phyloP scores from a whole-genome alignment of 352 stramenopile genomes.

The Phytophthora sp. region DNA sequence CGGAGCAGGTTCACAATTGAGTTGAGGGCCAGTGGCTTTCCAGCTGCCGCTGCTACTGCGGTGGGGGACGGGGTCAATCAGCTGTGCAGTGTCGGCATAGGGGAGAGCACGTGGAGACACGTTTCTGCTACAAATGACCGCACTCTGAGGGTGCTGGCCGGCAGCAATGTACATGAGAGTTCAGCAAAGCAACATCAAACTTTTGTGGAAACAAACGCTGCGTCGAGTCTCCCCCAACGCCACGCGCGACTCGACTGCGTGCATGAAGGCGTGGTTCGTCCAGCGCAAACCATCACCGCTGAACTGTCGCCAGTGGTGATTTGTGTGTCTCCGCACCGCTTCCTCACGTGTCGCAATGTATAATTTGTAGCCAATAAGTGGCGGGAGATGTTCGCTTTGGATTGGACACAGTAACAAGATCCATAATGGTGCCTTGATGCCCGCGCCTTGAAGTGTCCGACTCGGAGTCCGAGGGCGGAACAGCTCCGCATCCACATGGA shows the following conservation, averaged over 20 bases:
- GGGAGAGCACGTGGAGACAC: slow-evolving; percentile 32
- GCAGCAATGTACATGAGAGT: slow-evolving; percentile 9
- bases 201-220: slow-evolving; percentile 29
- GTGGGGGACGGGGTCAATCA: slow-evolving; percentile 37
- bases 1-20: slow-evolving; percentile 41
- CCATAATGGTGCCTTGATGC: background rate
- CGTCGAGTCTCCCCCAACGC: background rate
- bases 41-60: slow-evolving; percentile 8
- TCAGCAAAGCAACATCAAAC: slow-evolving; percentile 28
- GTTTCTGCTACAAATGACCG: slow-evolving; percentile 38
- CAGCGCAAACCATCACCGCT: slow-evolving; percentile 24
- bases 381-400: too few relatives aligned
- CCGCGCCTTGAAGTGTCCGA: background rate
- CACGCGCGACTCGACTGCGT: slow-evolving; percentile 4
- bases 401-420: slow-evolving; percentile 1
- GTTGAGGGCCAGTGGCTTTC: slow-evolving; percentile 24
- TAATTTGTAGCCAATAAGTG: too few relatives aligned
- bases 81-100: slow-evolving; percentile 28
- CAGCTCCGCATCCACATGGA: slow-evolving; percentile 12
- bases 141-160: slow-evolving; percentile 8
- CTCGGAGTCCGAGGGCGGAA: background rate
- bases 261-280: background rate
- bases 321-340: slow-evolving; percentile 17
- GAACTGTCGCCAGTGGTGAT: slow-evolving; percentile 40
- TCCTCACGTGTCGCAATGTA: slow-evolving; percentile 31